phyloP scores from a whole-genome alignment of 257 asterid species.

The Leptodermis oblonga region DNA sequence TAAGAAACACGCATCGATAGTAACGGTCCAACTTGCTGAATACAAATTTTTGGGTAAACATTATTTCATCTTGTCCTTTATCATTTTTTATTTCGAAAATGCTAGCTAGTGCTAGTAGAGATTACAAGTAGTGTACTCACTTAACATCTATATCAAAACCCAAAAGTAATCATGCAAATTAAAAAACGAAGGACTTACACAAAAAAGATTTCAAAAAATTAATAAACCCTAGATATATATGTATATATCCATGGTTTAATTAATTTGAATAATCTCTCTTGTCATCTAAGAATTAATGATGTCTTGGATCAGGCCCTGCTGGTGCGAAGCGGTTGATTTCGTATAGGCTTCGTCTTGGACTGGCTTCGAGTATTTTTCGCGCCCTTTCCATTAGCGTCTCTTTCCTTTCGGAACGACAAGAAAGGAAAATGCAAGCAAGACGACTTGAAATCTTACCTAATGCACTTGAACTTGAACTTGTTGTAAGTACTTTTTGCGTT shows the following conservation, averaged over 20 bases:
- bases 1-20: too few relatives aligned
- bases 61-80: too few relatives aligned
- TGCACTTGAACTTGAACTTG: neutral
- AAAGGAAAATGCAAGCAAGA: neutral
- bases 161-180: neutral
- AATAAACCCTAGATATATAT: too few relatives aligned
- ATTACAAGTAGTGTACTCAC: too few relatives aligned
- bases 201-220: too few relatives aligned
- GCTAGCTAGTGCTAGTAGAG: too few relatives aligned
- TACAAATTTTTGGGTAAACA: too few relatives aligned
- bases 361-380: conserved; percentile 23
- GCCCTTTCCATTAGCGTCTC: conserved; percentile 28
- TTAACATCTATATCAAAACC: neutral
- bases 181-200: too few relatives aligned
- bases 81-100: too few relatives aligned
- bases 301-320: conserved; percentile 56
- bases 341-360: conserved; percentile 15
- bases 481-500: neutral
- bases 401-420: neutral
- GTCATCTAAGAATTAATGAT: conserved; percentile 32
- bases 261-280: too few relatives aligned
- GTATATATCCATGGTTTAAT: too few relatives aligned
- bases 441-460: conserved; percentile 1
- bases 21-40: too few relatives aligned
- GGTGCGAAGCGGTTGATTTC: conserved; percentile 32